Conservation (phyloP, 805 yeast genomes). For the Barnettozyma sucrosica region DNA sequence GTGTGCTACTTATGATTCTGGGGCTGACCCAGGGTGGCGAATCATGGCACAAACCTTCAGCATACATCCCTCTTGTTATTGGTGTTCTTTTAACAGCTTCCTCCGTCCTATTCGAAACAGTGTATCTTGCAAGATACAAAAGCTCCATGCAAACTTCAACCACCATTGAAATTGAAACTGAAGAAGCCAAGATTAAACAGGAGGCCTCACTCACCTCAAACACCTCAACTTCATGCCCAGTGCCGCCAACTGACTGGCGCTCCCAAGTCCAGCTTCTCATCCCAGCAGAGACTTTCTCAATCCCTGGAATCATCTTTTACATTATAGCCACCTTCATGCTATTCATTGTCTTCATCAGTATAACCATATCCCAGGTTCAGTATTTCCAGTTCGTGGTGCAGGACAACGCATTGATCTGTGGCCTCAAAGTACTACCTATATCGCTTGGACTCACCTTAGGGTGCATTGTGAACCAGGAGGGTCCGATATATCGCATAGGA, state of each 20-base stretch:
- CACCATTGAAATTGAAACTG: too few relatives aligned
- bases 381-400: slow-evolving; percentile 25
- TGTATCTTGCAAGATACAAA: slow-evolving; percentile 16
- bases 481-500: slow-evolving; percentile 20
- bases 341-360: slow-evolving; percentile 20
- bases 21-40: slow-evolving; percentile 43
- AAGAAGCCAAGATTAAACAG: not conserved
- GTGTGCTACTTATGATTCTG: slow-evolving; percentile 33
- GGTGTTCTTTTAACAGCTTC: slow-evolving; percentile 30
- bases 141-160: not conserved
- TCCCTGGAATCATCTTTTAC: slow-evolving; percentile 24
- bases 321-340: slow-evolving; percentile 18
- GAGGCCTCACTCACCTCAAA: not conserved
- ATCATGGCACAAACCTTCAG: slow-evolving; percentile 35
- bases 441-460: slow-evolving; percentile 28
- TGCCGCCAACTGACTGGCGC: slow-evolving; percentile 13
- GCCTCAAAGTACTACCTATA: slow-evolving; percentile 32
- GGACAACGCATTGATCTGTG: slow-evolving; percentile 30
- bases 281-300: slow-evolving; percentile 25
- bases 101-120: slow-evolving; percentile 29
- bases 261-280: slow-evolving; percentile 22
- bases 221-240: too few relatives aligned
- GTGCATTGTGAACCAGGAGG: slow-evolving; percentile 23
- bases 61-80: slow-evolving; percentile 36
- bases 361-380: slow-evolving; percentile 22